Conservation (phyloP, 2,329 filamentous ascomycete species). For the Ophiostoma tasmaniense region DNA sequence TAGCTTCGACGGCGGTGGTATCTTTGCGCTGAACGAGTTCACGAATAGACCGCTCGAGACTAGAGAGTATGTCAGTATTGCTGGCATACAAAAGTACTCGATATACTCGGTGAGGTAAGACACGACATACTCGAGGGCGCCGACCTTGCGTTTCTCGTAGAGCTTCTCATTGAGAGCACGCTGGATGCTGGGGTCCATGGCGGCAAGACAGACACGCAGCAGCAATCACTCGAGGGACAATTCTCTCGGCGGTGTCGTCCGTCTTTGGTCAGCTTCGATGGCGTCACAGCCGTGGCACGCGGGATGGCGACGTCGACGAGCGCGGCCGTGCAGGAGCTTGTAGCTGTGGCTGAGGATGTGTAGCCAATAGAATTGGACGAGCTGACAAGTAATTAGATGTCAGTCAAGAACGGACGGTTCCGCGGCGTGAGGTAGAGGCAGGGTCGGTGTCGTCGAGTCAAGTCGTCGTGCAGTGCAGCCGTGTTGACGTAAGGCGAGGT, state of each 20-base stretch:
- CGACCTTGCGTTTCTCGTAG: conserved; percentile 95
- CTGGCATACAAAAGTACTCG: too few relatives aligned
- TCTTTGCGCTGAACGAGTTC: conserved; percentile 71
- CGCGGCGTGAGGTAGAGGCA: not conserved
- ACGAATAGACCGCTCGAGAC: conserved; percentile 83
- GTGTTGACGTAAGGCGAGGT: not conserved
- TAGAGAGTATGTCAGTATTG: conserved; percentile 30
- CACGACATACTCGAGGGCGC: conserved; percentile 76
- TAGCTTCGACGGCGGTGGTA: conserved; percentile 70
- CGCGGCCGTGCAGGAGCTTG: not conserved
- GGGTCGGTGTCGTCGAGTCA: not conserved
- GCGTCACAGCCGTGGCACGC: not conserved
- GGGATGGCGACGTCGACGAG: not conserved
- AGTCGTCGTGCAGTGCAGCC: not conserved
- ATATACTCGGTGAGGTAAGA: not conserved
- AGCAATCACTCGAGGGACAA: not conserved
- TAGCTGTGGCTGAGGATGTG: not conserved
- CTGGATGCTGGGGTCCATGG: conserved; percentile 83
- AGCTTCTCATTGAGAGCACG: conserved; percentile 94
- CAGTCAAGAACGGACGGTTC: not conserved
- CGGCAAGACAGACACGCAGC: not conserved
- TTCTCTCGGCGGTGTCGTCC: not conserved
- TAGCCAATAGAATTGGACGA: not conserved
- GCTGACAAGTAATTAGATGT: not conserved
- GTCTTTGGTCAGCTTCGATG: not conserved